Base-by-base conservation (phyloP, 768 basidiomycete species). In the Agrocybe pediades region DNA sequence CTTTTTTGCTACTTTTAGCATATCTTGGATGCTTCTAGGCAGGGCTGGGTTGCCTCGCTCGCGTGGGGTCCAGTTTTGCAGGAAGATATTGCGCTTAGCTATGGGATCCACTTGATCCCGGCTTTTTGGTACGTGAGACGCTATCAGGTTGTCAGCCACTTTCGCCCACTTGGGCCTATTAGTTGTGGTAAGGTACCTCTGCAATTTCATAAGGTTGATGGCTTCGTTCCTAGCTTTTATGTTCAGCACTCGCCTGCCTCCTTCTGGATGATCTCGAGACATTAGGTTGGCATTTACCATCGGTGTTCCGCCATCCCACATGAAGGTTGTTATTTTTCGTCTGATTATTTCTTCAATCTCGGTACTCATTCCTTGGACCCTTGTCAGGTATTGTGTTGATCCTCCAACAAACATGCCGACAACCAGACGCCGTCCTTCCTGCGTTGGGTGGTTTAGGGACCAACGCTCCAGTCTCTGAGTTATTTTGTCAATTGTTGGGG, bases 231-330 rank as follows among this genome's bases (percentile, higher is more conserved):
- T 23, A 0, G 61, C 49, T 27, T 51, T 19, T 0, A 73, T 43
- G 44, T 73, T 60, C 0, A 73, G 59, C 0, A 70, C 25, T 6
- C 46, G 55, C 23, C 53, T 51, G 0, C 69, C 70, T 15, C 71
- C 71, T 19, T 56, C 41, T 0, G 55, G 49, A 0, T 54, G 53
- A 0, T 57, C 57, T 1, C 51, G 46, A 3, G 49, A 49, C 0
- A 71, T 53, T 1, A 50, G 63, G 3, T 65, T 54, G 15, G 49
- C 21, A 27, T 57, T 54, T 3, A 66, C 49, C 16, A 64, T 52
- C 0, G 56, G 33, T 16, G 53, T 44, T 19, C 30, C 29, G 1
- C 57, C 51, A 6, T 55, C 55, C 64, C 64, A 71, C 1, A 73
- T 53, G 30, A 71, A 74, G 6, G 61, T 49, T 5, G 4, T 29